Evolutionary conservation across 148 eudicot species (phyloP), one percentile per base, ranked within the genome.

Genomic region (Chenopodium berlandieri): DNA sequence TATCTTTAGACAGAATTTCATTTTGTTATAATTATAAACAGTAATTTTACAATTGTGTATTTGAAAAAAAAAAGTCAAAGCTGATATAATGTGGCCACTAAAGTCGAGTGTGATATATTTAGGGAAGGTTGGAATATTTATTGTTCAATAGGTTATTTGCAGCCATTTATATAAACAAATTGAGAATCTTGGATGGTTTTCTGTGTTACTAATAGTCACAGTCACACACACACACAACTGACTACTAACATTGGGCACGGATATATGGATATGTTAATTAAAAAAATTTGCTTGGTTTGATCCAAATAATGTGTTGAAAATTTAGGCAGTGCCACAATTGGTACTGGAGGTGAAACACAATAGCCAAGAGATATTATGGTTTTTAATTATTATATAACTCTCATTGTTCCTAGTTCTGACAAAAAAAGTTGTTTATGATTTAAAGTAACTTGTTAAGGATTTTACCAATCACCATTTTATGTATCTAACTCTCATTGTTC

Each of bases 401-500:
- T 27, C 30, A 27, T 27, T 27, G 30, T 27, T 27, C 30, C 30
- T 27, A 50, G 6, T 10, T 11, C 54, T 10, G 14, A 50, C 16
- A 50, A 2, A 50, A 50, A 50, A 2, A 13, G 13, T 50, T 11
- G 12, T 50, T 50, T 50, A 10, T 50, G 54, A 50, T 50, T 11
- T 50, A 50, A 9, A 50, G 11, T 10, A 47, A 30, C 34, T 34
- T 23, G 34, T 4, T 37, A 22, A 58, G 70, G 37, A 37, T 19
- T 37, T 19, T 37, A 37, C 44, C 20, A 34, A 3, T 48, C 10
- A 4, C 22, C 27, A 6, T 27, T 74, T 32, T 14, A 44, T 6
- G 54, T 27, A 73, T 80, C 77, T 63, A 16, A 80, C 46, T 80
- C 40, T 32, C 69, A 44, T 34, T 82, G 64, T 47, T 71, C 34